phyloP scores from a whole-genome alignment of 179 eudicot species.

The Nepenthes alata region DNA sequence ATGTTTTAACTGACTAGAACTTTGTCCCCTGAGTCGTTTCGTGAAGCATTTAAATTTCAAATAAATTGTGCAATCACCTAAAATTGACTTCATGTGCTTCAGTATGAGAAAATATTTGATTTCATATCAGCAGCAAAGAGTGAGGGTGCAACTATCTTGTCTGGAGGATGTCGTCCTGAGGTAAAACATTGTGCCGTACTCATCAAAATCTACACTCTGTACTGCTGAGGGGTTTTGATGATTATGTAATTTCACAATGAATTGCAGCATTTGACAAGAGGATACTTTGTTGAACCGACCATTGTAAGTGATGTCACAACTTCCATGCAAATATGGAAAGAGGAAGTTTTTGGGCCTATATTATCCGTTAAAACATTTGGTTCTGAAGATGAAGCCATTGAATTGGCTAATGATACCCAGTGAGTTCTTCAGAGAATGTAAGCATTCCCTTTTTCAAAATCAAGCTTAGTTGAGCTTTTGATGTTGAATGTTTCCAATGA shows the following conservation, averaged over 20 bases:
- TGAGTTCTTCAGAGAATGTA: conserved; percentile 19
- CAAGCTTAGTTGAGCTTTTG: too few species aligned
- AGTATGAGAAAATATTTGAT: conserved; percentile 82
- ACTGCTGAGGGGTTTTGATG: background rate
- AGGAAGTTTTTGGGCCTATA: conserved; percentile 97
- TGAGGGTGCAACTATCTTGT: conserved; percentile 90
- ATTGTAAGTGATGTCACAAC: conserved; percentile 64
- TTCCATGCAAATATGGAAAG: conserved; percentile 98
- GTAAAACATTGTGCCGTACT: conserved; percentile 19
- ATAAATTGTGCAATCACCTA: background rate
- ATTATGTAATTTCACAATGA: conserved; percentile 5
- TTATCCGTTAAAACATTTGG: conserved; percentile 88
- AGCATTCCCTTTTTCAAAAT: background rate
- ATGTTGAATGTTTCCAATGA: background rate
- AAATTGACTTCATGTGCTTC: conserved; percentile 12
- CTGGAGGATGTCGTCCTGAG: conserved; percentile 90
- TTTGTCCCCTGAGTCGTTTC: conserved; percentile 1
- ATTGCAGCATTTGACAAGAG: conserved; percentile 69
- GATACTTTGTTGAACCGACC: conserved; percentile 78
- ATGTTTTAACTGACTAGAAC: background rate
- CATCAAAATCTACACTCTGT: background rate
- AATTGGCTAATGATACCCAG: conserved; percentile 88
- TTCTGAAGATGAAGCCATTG: conserved; percentile 90
- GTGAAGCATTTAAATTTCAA: background rate
- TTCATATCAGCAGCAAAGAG: conserved; percentile 76